Evolutionary conservation across 371 early-diverging fungal species (phyloP).

Genomic region (Mucor irregularis): DNA sequence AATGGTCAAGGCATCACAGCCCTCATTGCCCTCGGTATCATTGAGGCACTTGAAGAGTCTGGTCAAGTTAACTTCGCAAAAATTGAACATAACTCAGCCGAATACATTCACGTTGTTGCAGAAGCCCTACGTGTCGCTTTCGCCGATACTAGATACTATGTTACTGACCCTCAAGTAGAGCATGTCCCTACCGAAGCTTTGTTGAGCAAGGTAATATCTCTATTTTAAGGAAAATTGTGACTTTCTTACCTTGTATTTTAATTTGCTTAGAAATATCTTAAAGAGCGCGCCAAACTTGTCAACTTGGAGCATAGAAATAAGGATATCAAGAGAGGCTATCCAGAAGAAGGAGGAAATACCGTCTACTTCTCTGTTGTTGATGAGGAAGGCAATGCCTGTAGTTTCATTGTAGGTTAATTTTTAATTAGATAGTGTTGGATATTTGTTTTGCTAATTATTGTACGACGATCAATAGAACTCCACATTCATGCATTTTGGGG

Average conservation of each 20-base stretch:
- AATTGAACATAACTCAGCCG: conserved; percentile 58
- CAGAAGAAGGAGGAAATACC: conserved; percentile 67
- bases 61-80: conserved; percentile 40
- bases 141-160: conserved; percentile 69
- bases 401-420: conserved; percentile 64
- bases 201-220: conserved; percentile 44
- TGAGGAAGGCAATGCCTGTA: conserved; percentile 81
- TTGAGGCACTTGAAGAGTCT: conserved; percentile 56
- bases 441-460: background rate
- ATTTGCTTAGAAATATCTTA: conserved; percentile 54
- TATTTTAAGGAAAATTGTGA: background rate
- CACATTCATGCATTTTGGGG: conserved; percentile 61
- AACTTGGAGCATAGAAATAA: conserved; percentile 49
- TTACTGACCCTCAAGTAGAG: conserved; percentile 69
- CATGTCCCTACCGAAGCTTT: conserved; percentile 51
- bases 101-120: conserved; percentile 68
- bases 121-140: conserved; percentile 76
- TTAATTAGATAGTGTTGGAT: background rate
- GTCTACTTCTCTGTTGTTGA: conserved; percentile 82
- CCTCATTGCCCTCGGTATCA: conserved; percentile 72
- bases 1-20: conserved; percentile 80
- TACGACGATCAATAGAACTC: too few species aligned
- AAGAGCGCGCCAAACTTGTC: conserved; percentile 58
- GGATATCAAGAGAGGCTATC: conserved; percentile 57
- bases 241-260: background rate